Percentiles rank a stretch among this genome's conserved stretches.
Evolutionary conservation across 305 asterid genomes (phyloP).

Genomic region (Lippia alba): DNA sequence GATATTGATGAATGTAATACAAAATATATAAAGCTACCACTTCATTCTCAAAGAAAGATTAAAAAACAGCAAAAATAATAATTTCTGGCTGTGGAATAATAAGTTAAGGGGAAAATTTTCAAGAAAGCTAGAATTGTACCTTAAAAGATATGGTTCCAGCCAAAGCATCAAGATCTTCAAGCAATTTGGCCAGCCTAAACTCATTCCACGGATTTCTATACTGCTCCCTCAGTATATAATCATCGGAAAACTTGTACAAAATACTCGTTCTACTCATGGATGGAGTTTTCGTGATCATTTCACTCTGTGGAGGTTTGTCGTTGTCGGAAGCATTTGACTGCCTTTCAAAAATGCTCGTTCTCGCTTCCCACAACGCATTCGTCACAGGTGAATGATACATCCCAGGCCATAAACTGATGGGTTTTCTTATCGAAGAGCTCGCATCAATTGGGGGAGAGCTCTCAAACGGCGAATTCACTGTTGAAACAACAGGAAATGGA

Average conservation of each 20-base stretch:
- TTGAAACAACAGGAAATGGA: conserved; percentile 41
- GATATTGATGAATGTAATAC: not conserved
- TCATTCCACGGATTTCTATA: conserved; percentile 91
- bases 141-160: conserved; percentile 91
- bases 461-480: conserved; percentile 37
- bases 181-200: conserved; percentile 85
- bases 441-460: conserved; percentile 70
- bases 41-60: too few species aligned
- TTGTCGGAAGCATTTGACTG: conserved; percentile 33
- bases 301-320: conserved; percentile 44
- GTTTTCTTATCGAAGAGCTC: conserved; percentile 78
- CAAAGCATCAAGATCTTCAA: conserved; percentile 95
- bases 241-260: conserved; percentile 68
- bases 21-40: too few species aligned
- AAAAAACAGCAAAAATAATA: not conserved
- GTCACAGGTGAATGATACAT: conserved; percentile 91
- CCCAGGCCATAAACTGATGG: conserved; percentile 86
- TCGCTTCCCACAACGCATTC: conserved; percentile 91
- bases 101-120: not conserved
- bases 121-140: conserved; percentile 43
- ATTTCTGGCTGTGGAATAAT: not conserved
- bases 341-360: conserved; percentile 65
- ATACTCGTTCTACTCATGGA: conserved; percentile 71
- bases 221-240: conserved; percentile 79
- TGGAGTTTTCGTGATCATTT: conserved; percentile 59